Conservation (phyloP, 2,329 filamentous ascomycete species). For the Fusarium transvaalense region DNA sequence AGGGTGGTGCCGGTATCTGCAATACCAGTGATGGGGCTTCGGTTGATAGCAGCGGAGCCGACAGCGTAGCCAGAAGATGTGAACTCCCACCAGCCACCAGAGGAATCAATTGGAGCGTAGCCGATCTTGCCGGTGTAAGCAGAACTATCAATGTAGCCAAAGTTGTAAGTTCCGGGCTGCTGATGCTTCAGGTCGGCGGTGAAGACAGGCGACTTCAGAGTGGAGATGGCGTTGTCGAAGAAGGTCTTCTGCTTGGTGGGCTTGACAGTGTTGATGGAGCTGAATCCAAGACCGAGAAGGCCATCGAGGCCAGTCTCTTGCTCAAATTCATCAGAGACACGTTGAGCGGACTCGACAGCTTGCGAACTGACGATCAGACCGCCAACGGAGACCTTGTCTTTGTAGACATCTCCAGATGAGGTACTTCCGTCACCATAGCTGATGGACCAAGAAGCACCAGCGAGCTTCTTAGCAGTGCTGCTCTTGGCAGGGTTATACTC, state of each 20-base stretch:
- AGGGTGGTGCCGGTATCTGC: constrained; percentile 74
- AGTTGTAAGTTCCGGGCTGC: constrained; percentile 74
- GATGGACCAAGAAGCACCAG: constrained; percentile 57
- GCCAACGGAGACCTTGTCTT: constrained; percentile 58
- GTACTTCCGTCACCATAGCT: constrained; percentile 59
- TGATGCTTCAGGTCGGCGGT: constrained; percentile 74
- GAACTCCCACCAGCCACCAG: constrained; percentile 75
- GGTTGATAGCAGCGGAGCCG: constrained; percentile 49
- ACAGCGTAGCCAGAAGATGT: constrained; percentile 43
- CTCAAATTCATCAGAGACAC: constrained; percentile 57
- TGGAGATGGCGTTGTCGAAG: constrained; percentile 51
- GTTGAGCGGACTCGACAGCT: constrained; percentile 58
- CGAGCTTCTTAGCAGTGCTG: constrained; percentile 54
- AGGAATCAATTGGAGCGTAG: constrained; percentile 71
- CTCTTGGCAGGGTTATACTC: constrained; percentile 57
- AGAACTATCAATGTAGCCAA: constrained; percentile 74
- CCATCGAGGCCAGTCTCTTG: constrained; percentile 56
- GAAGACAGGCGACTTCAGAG: constrained; percentile 63
- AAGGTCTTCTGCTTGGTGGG: constrained; percentile 59
- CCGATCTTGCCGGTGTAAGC: constrained; percentile 73
- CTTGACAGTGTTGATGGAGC: constrained; percentile 57
- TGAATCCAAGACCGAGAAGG: constrained; percentile 60
- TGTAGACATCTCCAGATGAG: constrained; percentile 59
- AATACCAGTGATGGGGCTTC: constrained; percentile 56
- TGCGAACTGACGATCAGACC: constrained; percentile 56